phyloP scores from a whole-genome alignment of 108 stramenopile species.

The Schizochytrium sp. region DNA sequence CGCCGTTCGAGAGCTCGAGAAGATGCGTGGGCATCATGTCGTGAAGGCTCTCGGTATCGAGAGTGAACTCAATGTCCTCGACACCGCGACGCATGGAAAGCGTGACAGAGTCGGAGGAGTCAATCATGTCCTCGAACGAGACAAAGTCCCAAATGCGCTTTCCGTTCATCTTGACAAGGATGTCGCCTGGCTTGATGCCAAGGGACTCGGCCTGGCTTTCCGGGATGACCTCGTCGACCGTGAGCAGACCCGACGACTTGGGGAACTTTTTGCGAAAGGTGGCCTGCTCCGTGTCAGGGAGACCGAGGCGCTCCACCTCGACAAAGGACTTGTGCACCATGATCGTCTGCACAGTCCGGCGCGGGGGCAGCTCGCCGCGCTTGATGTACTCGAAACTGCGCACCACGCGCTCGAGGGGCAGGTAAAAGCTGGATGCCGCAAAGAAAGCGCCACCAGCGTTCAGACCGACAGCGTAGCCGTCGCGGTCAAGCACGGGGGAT shows the following conservation, averaged over 20 bases:
- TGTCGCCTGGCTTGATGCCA: neutral
- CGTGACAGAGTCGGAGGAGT: neutral
- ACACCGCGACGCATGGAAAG: slow-evolving; percentile 12
- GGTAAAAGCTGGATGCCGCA: slow-evolving; percentile 35
- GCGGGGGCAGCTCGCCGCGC: neutral
- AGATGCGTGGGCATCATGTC: slow-evolving; percentile 24
- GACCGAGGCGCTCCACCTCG: slow-evolving; percentile 31
- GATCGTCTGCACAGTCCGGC: slow-evolving; percentile 31
- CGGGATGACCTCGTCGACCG: slow-evolving; percentile 15
- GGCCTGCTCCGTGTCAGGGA: slow-evolving; percentile 23
- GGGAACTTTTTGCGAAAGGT: neutral
- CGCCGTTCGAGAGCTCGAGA: slow-evolving; percentile 26
- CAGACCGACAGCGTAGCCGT: slow-evolving; percentile 39
- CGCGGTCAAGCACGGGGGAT: slow-evolving; percentile 28
- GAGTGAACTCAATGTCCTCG: slow-evolving; percentile 19
- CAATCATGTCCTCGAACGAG: neutral
- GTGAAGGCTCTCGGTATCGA: slow-evolving; percentile 24
- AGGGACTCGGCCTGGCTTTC: neutral
- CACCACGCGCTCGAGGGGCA: slow-evolving; percentile 32
- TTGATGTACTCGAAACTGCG: slow-evolving; percentile 19
- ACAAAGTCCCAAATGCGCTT: neutral
- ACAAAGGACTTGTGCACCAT: slow-evolving; percentile 30
- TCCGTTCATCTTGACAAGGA: neutral
- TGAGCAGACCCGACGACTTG: slow-evolving; percentile 28
- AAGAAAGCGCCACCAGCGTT: slow-evolving; percentile 34